Evolutionary conservation across 352 stramenopile genomes (phyloP).

Genomic region (Globisporangium echinulatum): DNA sequence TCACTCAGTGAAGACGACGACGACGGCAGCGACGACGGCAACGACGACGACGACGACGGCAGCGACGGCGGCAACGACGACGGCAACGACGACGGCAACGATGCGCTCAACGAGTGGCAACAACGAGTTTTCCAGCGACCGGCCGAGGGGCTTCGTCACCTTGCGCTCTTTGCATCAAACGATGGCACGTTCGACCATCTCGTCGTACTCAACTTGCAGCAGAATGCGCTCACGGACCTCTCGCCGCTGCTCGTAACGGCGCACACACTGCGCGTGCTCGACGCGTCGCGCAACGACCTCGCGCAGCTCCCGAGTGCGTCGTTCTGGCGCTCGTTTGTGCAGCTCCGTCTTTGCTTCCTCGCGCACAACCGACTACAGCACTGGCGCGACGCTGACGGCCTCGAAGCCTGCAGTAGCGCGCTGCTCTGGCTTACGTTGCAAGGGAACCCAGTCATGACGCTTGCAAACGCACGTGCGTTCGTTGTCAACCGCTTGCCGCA

Average conservation of each 20-base stretch:
- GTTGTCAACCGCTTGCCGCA: constrained; percentile 64
- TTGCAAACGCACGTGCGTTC: constrained; percentile 46
- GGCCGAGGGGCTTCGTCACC: constrained; percentile 23
- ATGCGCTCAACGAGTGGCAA: constrained; percentile 30
- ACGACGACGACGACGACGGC: too few species aligned
- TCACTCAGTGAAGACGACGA: not conserved
- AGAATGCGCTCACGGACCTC: constrained; percentile 54
- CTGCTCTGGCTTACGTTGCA: constrained; percentile 56
- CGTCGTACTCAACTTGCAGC: constrained; percentile 49
- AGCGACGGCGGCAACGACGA: too few species aligned
- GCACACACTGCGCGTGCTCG: constrained; percentile 47
- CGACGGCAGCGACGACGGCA: constrained; percentile 5
- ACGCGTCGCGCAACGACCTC: constrained; percentile 51
- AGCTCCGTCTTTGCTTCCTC: constrained; percentile 52
- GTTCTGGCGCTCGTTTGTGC: constrained; percentile 52
- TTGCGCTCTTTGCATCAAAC: constrained; percentile 25
- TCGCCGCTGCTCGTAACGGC: constrained; percentile 33
- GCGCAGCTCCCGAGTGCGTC: constrained; percentile 25
- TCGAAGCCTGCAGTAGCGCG: constrained; percentile 27
- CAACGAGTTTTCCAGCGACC: constrained; percentile 50
- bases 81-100: constrained; percentile 1
- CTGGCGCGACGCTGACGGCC: constrained; percentile 43
- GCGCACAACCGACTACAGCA: constrained; percentile 40
- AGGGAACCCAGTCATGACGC: constrained; percentile 54
- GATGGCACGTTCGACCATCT: constrained; percentile 43